Percentiles rank a stretch among this genome's conserved stretches.
Conservation (phyloP, 345 rosid genomes). For the Angophora floribunda region DNA sequence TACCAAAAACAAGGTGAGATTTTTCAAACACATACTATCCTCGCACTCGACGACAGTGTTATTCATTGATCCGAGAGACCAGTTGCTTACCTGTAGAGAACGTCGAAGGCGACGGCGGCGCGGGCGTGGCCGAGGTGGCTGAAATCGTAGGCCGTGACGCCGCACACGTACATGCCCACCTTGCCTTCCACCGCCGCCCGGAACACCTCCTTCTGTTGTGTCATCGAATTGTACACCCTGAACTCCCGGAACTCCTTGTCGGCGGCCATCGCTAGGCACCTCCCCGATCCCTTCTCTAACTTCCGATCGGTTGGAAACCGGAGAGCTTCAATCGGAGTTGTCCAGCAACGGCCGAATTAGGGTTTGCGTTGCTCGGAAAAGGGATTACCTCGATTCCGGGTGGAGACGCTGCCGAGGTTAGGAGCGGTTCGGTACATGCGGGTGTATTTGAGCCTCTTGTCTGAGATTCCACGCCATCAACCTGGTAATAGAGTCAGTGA, state of each 20-base stretch:
- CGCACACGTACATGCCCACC: slow-evolving; percentile 81
- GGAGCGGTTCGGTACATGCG: background rate
- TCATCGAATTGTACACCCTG: slow-evolving; percentile 62
- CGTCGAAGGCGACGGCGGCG: slow-evolving; percentile 75
- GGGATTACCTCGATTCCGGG: background rate
- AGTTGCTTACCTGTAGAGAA: slow-evolving; percentile 49
- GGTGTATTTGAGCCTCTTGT: background rate
- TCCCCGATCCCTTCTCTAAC: background rate
- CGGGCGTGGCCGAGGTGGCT: slow-evolving; percentile 95
- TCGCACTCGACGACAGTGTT: background rate
- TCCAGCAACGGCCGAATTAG: background rate
- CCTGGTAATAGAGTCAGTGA: background rate
- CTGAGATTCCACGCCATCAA: too few relatives aligned
- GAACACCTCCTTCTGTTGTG: slow-evolving; percentile 50
- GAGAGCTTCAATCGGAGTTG: background rate
- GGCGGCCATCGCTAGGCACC: background rate
- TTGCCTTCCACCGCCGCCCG: slow-evolving; percentile 39
- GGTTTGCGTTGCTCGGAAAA: background rate
- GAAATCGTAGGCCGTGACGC: slow-evolving; percentile 79
- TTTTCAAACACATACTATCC: background rate
- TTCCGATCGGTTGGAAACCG: background rate
- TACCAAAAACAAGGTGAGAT: background rate
- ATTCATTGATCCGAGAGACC: background rate
- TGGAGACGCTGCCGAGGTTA: background rate
- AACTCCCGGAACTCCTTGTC: slow-evolving; percentile 25